Evolutionary conservation across 768 basidiomycete species (phyloP), one percentile per base, ranked within the genome.

Genomic region (Leccinellum luteum): DNA sequence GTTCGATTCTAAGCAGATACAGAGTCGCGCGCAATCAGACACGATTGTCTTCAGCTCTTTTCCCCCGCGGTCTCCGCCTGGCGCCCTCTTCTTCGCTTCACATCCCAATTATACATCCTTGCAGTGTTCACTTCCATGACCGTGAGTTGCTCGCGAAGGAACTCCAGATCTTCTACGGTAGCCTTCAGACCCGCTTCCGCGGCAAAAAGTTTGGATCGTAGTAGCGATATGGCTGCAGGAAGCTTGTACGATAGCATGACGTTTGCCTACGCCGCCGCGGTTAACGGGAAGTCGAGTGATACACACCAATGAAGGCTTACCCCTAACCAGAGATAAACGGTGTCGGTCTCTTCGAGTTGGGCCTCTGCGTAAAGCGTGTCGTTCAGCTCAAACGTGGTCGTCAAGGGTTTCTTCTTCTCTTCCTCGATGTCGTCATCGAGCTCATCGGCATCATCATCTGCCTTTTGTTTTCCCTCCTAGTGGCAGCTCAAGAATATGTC

Each of bases 51-150:
- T 69, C 60, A 68, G 23, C 23, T 35, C n/a, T 57, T 63, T 48
- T 57, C 52, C 28, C 32, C 57, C 23, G 58, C 48, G 31, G 64
- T 59, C 52, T 75, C 78, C 52, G 66, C 67, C 63, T 74, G 73
- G 63, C 73, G 73, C 48, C 87, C 87, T 70, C 91, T 75, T 70
- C 93, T 78, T 62, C 87, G 75, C 69, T 92, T 92, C 28, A 96
- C 93, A 69, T 96, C 94, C 89, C 90, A 95, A 69, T 98, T 99
- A 70, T 96, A 98, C 52, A 96, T 88, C 35, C 96, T 80, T 6
- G 96, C 96, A 13, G 92, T 94, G 69, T 98, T 98, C 38, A 86
- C 85, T 69, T 99, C 95, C 91, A 98, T 97, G 10, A 97, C 84
- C 5, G 97, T 98, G 52, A 94, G 79, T 72, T 99, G 97, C 68